A percentile compares a stretch with the other conserved stretches of the same genome.
These are phyloP conservation scores for Anthracocystis panici-leucophaei DNA, from an alignment of 1,284 basidiomycete species.

Conservation along the genomic window DNA sequence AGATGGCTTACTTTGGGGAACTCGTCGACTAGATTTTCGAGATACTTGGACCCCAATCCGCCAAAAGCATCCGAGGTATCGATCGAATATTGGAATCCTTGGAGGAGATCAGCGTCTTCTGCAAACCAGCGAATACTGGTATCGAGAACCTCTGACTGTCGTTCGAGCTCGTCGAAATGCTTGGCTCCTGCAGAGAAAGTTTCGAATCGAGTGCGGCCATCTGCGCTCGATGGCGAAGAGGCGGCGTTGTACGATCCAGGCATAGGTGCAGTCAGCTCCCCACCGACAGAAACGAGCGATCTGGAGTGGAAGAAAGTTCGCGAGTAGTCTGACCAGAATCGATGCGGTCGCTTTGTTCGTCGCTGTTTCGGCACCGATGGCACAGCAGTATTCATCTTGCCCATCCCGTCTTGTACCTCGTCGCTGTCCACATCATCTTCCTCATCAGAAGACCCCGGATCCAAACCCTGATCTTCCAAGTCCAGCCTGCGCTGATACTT, in stretches of 20 bases:
- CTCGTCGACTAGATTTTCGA: constrained; percentile 60
- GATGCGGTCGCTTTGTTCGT: constrained; percentile 17
- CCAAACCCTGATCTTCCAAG: constrained; percentile 46
- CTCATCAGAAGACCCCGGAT: constrained; percentile 37
- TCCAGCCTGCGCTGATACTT: constrained; percentile 47
- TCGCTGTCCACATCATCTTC: constrained; percentile 24
- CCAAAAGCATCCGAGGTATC: constrained; percentile 60
- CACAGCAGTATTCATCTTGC: constrained; percentile 4
- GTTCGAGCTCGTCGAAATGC: constrained; percentile 51
- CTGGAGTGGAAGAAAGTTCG: constrained; percentile 55
- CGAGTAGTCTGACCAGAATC: constrained; percentile 65
- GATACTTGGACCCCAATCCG: constrained; percentile 49
- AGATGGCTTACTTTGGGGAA: constrained; percentile 58
- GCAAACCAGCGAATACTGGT: constrained; percentile 63
- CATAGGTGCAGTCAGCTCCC: constrained; percentile 47
- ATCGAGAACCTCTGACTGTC: constrained; percentile 56
- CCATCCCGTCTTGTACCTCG: constrained; percentile 1
- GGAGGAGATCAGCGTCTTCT: constrained; percentile 63
- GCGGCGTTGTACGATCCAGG: constrained; percentile 45
- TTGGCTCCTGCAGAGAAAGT: constrained; percentile 51
- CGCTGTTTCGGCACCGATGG: constrained; percentile 7
- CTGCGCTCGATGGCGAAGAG: neutral
- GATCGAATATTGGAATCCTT: constrained; percentile 58
- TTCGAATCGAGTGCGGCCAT: constrained; percentile 42
- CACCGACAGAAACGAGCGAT: constrained; percentile 57